phyloP scores from a whole-genome alignment of 352 stramenopile genomes.

The Phytophthora kernoviae region DNA sequence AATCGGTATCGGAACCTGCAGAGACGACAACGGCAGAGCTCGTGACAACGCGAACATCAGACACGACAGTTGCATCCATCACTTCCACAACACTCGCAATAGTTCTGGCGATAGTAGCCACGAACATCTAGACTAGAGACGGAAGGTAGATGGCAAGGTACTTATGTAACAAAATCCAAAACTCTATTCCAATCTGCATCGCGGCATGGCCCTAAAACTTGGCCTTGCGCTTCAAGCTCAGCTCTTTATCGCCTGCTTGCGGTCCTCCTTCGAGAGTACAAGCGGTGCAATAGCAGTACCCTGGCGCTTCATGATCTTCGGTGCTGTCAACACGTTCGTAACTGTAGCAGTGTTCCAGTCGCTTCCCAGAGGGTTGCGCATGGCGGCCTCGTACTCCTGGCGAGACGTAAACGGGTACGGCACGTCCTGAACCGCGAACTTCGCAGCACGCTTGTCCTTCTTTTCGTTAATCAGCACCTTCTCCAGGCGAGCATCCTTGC shows the following conservation, averaged over 20 bases:
- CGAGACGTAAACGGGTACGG: slow-evolving; percentile 98
- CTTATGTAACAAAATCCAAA: slow-evolving; percentile 35
- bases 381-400: slow-evolving; percentile 97
- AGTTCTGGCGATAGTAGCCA: slow-evolving; percentile 10
- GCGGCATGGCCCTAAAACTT: slow-evolving; percentile 59
- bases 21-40: slow-evolving; percentile 16
- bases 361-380: slow-evolving; percentile 93
- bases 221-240: slow-evolving; percentile 80
- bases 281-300: slow-evolving; percentile 96
- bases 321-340: slow-evolving; percentile 93
- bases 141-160: slow-evolving; percentile 2
- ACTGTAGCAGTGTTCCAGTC: slow-evolving; percentile 95
- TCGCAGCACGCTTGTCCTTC: slow-evolving; percentile 89
- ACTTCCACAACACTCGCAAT: slow-evolving; percentile 8
- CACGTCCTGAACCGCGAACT: slow-evolving; percentile 89
- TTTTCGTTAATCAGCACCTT: slow-evolving; percentile 88
- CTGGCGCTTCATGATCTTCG: slow-evolving; percentile 92
- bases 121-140: slow-evolving; percentile 16
- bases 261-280: slow-evolving; percentile 84
- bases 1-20: slow-evolving; percentile 18
- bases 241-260: slow-evolving; percentile 83
- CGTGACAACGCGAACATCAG: slow-evolving; percentile 21
- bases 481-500: slow-evolving; percentile 75
- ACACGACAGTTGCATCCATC: not conserved
- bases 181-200: slow-evolving; percentile 32